Evolutionary conservation across 371 early-diverging fungal genomes (phyloP).

Genomic region (Mortierella sp.): DNA sequence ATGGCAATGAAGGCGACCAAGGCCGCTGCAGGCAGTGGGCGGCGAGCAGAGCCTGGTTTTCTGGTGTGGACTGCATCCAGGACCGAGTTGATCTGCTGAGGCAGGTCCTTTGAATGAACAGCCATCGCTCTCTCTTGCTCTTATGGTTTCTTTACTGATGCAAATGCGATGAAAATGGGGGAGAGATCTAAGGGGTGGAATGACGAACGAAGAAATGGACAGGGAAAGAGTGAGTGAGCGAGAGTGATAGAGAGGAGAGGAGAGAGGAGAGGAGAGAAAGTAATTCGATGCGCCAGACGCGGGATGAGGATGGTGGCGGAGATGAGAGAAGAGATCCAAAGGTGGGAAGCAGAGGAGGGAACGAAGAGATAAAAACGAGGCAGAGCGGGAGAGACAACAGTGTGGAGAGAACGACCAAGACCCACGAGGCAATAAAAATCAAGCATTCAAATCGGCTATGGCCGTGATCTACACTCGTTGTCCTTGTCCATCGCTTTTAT

Average conservation of each 20-base stretch:
- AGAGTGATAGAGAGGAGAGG: conserved; percentile 4
- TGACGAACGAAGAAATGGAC: not conserved
- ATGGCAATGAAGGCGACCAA: conserved; percentile 48
- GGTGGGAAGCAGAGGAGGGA: not conserved
- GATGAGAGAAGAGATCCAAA: not conserved
- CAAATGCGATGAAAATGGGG: not conserved
- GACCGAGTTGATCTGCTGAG: conserved; percentile 55
- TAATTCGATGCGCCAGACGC: no score
- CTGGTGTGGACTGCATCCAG: conserved; percentile 48
- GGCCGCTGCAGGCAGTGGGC: conserved; percentile 46
- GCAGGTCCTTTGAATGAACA: conserved; percentile 54
- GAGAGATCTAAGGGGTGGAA: not conserved
- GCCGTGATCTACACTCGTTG: no score
- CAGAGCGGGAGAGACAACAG: not conserved
- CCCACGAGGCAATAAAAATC: no score
- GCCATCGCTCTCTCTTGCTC: conserved; percentile 17
- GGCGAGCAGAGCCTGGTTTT: conserved; percentile 22
- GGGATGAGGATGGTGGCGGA: not conserved
- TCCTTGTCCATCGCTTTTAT: no score
- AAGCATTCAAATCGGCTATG: no score
- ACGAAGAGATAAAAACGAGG: conserved; percentile 1
- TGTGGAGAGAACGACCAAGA: not conserved
- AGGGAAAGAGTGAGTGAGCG: conserved; percentile 4
- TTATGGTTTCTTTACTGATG: not conserved
- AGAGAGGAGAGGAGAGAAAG: not conserved